phyloP scores from a whole-genome alignment of 2,329 filamentous ascomycete species.

The Alternaria triticimaculans region DNA sequence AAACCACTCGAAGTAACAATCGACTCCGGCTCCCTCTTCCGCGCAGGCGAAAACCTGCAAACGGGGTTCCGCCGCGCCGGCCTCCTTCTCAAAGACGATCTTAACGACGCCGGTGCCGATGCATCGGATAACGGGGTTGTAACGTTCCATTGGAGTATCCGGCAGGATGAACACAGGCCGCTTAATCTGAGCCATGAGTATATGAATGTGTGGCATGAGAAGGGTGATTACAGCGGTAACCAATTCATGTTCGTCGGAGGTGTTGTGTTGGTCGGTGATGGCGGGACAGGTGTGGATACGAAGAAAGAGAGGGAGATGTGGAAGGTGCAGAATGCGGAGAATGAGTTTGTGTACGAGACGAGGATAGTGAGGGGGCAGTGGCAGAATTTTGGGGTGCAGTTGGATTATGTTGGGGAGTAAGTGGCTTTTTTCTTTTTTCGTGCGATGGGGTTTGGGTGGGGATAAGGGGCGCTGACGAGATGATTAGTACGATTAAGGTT shows the following conservation, averaged over 20 bases:
- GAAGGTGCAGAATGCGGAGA: slow-evolving; percentile 29
- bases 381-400: slow-evolving; percentile 37
- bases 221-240: slow-evolving; percentile 32
- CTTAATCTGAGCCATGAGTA: slow-evolving; percentile 40
- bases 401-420: slow-evolving; percentile 32
- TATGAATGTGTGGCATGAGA: slow-evolving; percentile 41
- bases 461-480: background rate
- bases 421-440: background rate
- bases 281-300: slow-evolving; percentile 24
- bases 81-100: slow-evolving; percentile 28
- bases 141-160: slow-evolving; percentile 37
- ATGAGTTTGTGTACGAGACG: slow-evolving; percentile 28
- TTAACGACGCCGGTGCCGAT: slow-evolving; percentile 27
- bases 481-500: slow-evolving; percentile 30
- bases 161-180: slow-evolving; percentile 18
- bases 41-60: slow-evolving; percentile 22
- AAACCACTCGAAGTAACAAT: slow-evolving; percentile 35
- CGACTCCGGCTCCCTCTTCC: slow-evolving; percentile 31
- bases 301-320: slow-evolving; percentile 23
- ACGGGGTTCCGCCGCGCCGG: slow-evolving; percentile 35
- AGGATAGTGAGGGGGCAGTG: slow-evolving; percentile 18
- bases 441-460: background rate
- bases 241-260: slow-evolving; percentile 34
- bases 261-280: slow-evolving; percentile 28
- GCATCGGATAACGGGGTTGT: slow-evolving; percentile 28